Base-by-base conservation (phyloP, 2,329 filamentous ascomycete genomes). In the Colletotrichum sp. region DNA sequence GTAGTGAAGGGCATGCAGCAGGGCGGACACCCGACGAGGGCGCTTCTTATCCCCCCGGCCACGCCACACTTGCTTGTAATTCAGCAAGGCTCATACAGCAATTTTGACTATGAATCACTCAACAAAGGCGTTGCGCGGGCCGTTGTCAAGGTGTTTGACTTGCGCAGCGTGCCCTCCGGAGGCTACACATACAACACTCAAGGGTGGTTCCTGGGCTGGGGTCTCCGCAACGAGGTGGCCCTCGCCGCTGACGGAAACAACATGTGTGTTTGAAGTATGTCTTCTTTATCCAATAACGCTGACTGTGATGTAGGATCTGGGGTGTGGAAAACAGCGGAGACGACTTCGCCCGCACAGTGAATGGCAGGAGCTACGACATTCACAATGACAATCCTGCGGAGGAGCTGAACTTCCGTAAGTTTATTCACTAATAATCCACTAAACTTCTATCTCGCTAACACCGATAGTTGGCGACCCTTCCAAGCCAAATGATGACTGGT, bases 321-420 rank as follows among this genome's bases (percentile, higher is more conserved):
- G 84, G 92, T 87, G 82, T 90, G 1, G 84, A 85, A 76, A 84
- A 84, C 73, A 84, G 87, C 69, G 90, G 89, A 13, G 90, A 93
- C 80, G 84, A 92, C 71, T 86, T 93, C 62, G 81, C 83, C 26
- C 86, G 84, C 32, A 83, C 80, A 6, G 79, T 90, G 34, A 85
- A 87, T 71, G 87, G 88, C 59, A 79, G 86, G 32, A 78, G 78
- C 7, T 78, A 77, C 7, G 89, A 91, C 68, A 89, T 92, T 69
- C 89, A 91, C 78, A 84, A 87, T 59, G 86, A 92, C 80, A 93
- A 93, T 79, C 92, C 92, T 2, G 91, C 89, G 5, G 92, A 94
- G 79, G 90, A 94, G 82, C 82, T 94, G 78, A 93, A 94, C 82
- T 93, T 90, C 82, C 87, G 91, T 82, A 78, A 77, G 81, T 75